These are phyloP conservation scores for Vitis riparia DNA, from an alignment of 164 flowering plant species.

Conservation along the genomic window DNA sequence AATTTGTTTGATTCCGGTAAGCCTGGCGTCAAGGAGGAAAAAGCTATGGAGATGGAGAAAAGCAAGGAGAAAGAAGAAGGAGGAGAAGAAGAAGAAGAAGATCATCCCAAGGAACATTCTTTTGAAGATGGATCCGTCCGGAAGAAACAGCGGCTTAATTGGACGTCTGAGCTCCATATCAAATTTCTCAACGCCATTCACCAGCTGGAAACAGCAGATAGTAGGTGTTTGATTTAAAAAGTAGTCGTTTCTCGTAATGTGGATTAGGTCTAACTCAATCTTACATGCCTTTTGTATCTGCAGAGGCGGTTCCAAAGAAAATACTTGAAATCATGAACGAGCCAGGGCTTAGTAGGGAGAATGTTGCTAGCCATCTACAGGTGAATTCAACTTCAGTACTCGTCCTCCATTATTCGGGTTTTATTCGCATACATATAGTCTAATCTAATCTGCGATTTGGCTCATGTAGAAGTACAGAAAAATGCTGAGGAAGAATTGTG, in stretches of 20 bases:
- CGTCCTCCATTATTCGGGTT: not conserved
- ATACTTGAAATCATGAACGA: slow-evolving; percentile 35
- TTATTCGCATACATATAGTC: too few relatives aligned
- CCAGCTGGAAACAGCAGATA: slow-evolving; percentile 17
- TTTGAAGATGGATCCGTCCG: slow-evolving; percentile 9
- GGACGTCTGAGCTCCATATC: slow-evolving; percentile 26
- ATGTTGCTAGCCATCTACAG: slow-evolving; percentile 49
- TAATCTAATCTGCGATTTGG: too few relatives aligned
- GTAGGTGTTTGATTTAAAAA: slow-evolving; percentile 20
- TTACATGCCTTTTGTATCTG: not conserved
- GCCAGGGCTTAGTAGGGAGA: slow-evolving; percentile 31
- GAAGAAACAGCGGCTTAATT: slow-evolving; percentile 27
- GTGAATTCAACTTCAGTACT: slow-evolving; percentile 12
- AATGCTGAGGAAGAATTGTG: slow-evolving; percentile 11
- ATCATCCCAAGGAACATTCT: too few relatives aligned
- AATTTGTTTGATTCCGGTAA: not conserved
- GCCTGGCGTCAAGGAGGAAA: too few relatives aligned
- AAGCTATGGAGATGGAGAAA: too few relatives aligned
- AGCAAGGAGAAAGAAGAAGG: too few relatives aligned
- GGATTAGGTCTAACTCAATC: too few relatives aligned
- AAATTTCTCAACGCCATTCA: slow-evolving; percentile 30
- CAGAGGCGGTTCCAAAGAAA: slow-evolving; percentile 40
- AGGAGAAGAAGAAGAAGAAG: too few relatives aligned
- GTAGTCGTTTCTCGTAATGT: too few relatives aligned
- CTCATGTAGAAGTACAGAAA: slow-evolving; percentile 27